phyloP scores from a whole-genome alignment of 352 stramenopile species.

The Globisporangium lucens region DNA sequence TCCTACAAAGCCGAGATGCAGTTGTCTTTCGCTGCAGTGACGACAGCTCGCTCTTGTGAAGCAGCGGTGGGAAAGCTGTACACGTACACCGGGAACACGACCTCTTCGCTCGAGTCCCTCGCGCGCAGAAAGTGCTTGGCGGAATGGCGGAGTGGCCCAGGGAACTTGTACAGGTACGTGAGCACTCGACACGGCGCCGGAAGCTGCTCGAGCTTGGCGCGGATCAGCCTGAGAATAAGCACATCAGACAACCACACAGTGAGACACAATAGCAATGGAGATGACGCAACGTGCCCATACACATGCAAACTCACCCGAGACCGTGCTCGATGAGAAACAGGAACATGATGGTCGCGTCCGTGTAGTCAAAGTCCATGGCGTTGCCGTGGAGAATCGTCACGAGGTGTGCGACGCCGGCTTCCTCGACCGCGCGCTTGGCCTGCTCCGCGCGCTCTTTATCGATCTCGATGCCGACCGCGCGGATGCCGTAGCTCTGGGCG shows the following conservation, averaged over 20 bases:
- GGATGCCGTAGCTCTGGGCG: constrained; percentile 41
- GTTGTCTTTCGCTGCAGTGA: background rate
- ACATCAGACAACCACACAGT: background rate
- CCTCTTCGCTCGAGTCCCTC: constrained; percentile 33
- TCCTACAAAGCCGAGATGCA: constrained; percentile 7
- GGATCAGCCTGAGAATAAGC: constrained; percentile 36
- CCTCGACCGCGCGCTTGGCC: constrained; percentile 23
- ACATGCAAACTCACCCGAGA: constrained; percentile 34
- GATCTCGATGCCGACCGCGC: constrained; percentile 69
- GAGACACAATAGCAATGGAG: constrained; percentile 4
- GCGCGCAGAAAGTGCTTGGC: constrained; percentile 47
- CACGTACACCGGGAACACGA: constrained; percentile 71
- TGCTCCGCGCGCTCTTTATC: constrained; percentile 35
- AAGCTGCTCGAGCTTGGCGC: constrained; percentile 43
- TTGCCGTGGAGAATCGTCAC: constrained; percentile 69
- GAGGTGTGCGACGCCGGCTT: constrained; percentile 37
- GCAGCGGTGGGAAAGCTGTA: constrained; percentile 49
- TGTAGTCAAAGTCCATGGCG: constrained; percentile 62
- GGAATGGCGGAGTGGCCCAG: constrained; percentile 27
- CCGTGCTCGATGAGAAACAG: constrained; percentile 79
- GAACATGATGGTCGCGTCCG: constrained; percentile 69
- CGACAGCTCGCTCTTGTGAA: too few species aligned
- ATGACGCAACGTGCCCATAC: background rate
- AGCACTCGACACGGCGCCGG: constrained; percentile 45
- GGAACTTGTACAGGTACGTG: constrained; percentile 78